Base-by-base conservation (phyloP, 2,329 filamentous ascomycete species). In the Colletotrichum ledebouriae region DNA sequence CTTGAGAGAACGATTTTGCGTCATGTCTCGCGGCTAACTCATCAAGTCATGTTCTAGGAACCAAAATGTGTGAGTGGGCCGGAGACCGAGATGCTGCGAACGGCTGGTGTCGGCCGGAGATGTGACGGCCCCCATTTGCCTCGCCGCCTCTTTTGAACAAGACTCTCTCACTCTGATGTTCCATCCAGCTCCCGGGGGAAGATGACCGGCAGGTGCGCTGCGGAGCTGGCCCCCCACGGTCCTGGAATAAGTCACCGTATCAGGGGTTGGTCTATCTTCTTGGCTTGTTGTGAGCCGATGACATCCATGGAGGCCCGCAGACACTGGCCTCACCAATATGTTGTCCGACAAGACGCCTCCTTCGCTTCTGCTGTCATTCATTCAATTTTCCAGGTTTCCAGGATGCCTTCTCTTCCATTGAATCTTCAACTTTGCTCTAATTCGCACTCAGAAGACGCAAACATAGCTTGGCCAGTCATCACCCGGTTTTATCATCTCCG, bases 381-480 rank as follows among this genome's bases (percentile, higher is more conserved):
- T 10, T 53, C 15, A n/a, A 3, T 33, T 17, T 53, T 53, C 49
- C 49, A 29, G n/a, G 49, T n/a, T 3, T 53, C 3, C 3, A 33
- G 0, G 29, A 53, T 37, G 29, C 29, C 49, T 29, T 15, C 29
- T 29, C 37, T 34, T n/a, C 15, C 29, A 3, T n/a, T 6, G 11
- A 25, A 4, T 9, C 0, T 4, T 13, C 15, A 53, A 10, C 0
- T 53, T 9, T 37, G 13, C 17, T 34, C n/a, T 53, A 29, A 37
- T 53, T 20, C 49, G 29, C 49, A 34, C 15, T 53, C 25, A 37
- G 20, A 52, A 53, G 17, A 37, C 15, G 49, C 29, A 53, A 53
- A 9, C 29, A 53, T 17, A 39, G 12, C 25, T 50, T 20, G 17
- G 25, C 49, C 49, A 37, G 13, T 53, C 29, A 37, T n/a, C n/a